Evolutionary conservation across 371 early-diverging fungal species (phyloP), one percentile per base, ranked within the genome.

Genomic region (Choanephora cucurbitarum): DNA sequence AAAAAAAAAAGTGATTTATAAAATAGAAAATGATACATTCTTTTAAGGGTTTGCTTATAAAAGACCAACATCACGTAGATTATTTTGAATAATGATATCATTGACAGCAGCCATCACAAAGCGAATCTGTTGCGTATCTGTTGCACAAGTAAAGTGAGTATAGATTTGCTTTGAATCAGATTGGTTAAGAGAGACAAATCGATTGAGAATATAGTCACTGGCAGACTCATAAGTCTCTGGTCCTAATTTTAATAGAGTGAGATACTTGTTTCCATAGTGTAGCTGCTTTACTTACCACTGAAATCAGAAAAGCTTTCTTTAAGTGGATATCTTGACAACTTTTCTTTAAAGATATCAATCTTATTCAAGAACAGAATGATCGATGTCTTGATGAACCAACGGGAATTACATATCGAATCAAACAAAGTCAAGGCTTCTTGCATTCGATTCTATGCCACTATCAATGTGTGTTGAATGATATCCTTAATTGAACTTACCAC

Each of bases 391-490:
- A 80, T 72, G 64, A 92, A 90, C 90, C 91, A 90, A 51, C 87
- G 72, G 19, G 79, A 79, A 62, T 91, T 91, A 70, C 86, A 86
- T 64, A 91, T 86, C n/a, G 89, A 88, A 55, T 87, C 86, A 64
- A 88, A 88, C 8, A 88, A 71, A 3, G 86, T 81, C 32, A 85
- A 57, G 6, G 85, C 79, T 57, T 88, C 91, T 59, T 90, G 86
- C 93, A 97, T 94, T 47, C 97, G 92, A 75, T 97, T 96, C 82
- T 89, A 69, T 7, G 32, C 56, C n/a, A n/a, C n/a, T n/a, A n/a
- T n/a, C n/a, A n/a, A n/a, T n/a, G n/a, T n/a, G n/a, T n/a, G n/a
- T n/a, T n/a, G n/a, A n/a, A n/a, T n/a, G n/a, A n/a, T n/a, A n/a
- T n/a, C n/a, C n/a, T n/a, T n/a, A 10, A 10, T 31, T 46, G 28